Evolutionary conservation across 2,329 filamentous ascomycete genomes (phyloP).

Genomic region (Knufia fluminis): DNA sequence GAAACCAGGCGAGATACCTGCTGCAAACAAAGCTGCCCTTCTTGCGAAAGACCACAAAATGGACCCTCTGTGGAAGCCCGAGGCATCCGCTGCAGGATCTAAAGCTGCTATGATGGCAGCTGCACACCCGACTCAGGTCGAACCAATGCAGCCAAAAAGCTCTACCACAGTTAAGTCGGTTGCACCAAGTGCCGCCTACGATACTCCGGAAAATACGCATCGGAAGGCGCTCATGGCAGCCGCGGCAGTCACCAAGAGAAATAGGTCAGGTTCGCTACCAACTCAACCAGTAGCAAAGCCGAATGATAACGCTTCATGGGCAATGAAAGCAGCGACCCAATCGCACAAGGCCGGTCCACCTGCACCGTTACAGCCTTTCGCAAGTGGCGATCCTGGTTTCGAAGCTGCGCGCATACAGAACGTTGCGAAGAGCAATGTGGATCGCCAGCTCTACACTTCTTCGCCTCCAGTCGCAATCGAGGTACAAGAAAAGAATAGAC

Average conservation of each 20-base stretch:
- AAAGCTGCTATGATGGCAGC: slow-evolving; percentile 65
- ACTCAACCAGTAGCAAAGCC: slow-evolving; percentile 34
- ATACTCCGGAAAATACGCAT: slow-evolving; percentile 42
- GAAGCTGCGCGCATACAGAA: slow-evolving; percentile 57
- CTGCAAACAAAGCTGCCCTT: slow-evolving; percentile 51
- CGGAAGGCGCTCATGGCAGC: slow-evolving; percentile 65
- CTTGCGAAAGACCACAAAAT: slow-evolving; percentile 52
- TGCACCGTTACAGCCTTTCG: slow-evolving; percentile 37
- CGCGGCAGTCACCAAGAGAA: slow-evolving; percentile 61
- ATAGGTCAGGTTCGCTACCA: slow-evolving; percentile 57
- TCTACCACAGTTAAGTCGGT: slow-evolving; percentile 37
- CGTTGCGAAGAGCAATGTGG: slow-evolving; percentile 57
- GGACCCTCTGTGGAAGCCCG: slow-evolving; percentile 54
- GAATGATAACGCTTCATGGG: slow-evolving; percentile 46
- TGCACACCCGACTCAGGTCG: slow-evolving; percentile 43
- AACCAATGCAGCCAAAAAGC: slow-evolving; percentile 35
- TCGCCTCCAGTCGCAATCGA: slow-evolving; percentile 63
- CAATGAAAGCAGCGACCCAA: slow-evolving; percentile 62
- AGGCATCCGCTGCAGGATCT: slow-evolving; percentile 56
- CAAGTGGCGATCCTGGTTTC: slow-evolving; percentile 32
- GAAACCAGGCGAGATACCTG: slow-evolving; percentile 54
- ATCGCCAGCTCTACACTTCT: slow-evolving; percentile 67
- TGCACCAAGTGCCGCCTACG: slow-evolving; percentile 38
- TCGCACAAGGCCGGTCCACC: slow-evolving; percentile 43
- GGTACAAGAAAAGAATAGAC: slow-evolving; percentile 61